These are phyloP conservation scores for Rhazya stricta DNA, from an alignment of 257 asterid genomes.

Conservation along the genomic window DNA sequence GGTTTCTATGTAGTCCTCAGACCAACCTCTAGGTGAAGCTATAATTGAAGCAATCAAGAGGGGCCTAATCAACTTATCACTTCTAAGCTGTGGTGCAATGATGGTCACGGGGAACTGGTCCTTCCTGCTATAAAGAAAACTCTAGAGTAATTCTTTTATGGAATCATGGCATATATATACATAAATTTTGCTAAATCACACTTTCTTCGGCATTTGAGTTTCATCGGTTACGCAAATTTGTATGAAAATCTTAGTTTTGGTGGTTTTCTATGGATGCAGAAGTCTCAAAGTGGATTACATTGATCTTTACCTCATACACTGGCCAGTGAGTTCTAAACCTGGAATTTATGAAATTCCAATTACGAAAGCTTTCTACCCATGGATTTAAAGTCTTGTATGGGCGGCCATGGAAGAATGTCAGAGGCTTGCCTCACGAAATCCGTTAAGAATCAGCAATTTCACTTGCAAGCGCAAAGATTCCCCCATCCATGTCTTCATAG, in stretches of 20 bases:
- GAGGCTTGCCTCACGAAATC: slow-evolving; percentile 39
- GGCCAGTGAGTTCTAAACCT: slow-evolving; percentile 38
- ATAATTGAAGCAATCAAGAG: slow-evolving; percentile 37
- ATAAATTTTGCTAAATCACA: neutral
- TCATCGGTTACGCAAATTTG: neutral
- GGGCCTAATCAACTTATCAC: slow-evolving; percentile 45
- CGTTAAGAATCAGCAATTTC: slow-evolving; percentile 58
- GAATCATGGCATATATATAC: neutral
- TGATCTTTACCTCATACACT: slow-evolving; percentile 50
- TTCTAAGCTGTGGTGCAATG: slow-evolving; percentile 62
- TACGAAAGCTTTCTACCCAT: slow-evolving; percentile 33
- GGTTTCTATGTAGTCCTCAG: slow-evolving; percentile 47
- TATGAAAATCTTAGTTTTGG: neutral
- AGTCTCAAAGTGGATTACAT: slow-evolving; percentile 40
- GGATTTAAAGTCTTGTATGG: slow-evolving; percentile 49
- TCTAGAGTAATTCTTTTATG: slow-evolving; percentile 20
- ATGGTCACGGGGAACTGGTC: slow-evolving; percentile 48
- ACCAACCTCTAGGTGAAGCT: slow-evolving; percentile 55
- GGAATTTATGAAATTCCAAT: slow-evolving; percentile 29
- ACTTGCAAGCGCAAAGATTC: slow-evolving; percentile 40
- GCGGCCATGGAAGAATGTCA: slow-evolving; percentile 55
- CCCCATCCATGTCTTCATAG: slow-evolving; percentile 37
- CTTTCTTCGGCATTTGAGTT: neutral
- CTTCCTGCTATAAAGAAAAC: slow-evolving; percentile 39
- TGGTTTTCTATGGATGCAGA: slow-evolving; percentile 23